phyloP scores from a whole-genome alignment of 352 stramenopile species.

The Pythium plurisporium region DNA sequence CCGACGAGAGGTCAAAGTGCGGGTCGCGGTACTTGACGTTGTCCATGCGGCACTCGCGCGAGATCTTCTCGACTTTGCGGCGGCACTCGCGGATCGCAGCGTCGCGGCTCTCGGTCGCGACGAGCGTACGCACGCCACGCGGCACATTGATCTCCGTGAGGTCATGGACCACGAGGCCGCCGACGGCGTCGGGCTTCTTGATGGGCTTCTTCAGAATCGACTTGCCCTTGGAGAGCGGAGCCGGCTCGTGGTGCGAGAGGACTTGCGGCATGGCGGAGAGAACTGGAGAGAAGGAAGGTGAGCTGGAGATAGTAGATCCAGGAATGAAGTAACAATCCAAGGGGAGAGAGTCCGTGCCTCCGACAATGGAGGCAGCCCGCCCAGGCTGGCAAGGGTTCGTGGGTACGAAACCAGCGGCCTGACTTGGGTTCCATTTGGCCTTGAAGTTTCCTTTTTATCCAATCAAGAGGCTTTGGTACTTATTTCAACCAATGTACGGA shows the following conservation, averaged over 20 bases:
- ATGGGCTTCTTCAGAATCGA: background rate
- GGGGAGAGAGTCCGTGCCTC: no score
- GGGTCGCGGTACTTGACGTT: conserved; percentile 45
- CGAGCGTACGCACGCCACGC: conserved; percentile 24
- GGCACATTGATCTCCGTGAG: conserved; percentile 24
- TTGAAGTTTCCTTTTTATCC: background rate
- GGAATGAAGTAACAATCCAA: background rate
- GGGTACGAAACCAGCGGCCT: background rate
- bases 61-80: conserved; percentile 37
- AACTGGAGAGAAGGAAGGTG: background rate
- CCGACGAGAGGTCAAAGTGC: conserved; percentile 32
- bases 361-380: no score
- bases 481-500: background rate
- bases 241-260: background rate
- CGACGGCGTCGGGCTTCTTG: conserved; percentile 5
- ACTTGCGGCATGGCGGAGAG: background rate
- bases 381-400: no score
- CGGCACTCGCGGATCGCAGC: conserved; percentile 32
- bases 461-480: background rate
- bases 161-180: conserved; percentile 19
- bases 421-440: background rate
- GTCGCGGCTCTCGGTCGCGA: conserved; percentile 27
- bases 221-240: conserved; percentile 2
- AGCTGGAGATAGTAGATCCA: background rate
- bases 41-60: conserved; percentile 33